Base-by-base conservation (phyloP, 495 filamentous ascomycete genomes). In the Aspergillus carlsbadensis region DNA sequence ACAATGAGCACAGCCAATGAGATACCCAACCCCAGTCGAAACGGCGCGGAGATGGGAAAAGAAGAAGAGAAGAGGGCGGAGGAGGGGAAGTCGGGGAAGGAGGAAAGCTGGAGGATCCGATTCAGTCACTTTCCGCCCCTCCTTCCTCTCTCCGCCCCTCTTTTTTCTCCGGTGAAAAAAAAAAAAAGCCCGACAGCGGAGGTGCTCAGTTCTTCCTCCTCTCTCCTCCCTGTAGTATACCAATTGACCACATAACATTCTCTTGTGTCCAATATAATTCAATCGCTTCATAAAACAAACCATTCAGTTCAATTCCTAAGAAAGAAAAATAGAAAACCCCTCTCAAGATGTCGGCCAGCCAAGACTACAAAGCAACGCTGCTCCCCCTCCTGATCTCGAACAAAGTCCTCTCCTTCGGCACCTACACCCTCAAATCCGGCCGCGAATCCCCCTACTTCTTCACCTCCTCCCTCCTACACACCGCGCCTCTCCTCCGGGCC, bases 371-470 rank as follows among this genome's bases (percentile, higher is more conserved):
- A 76, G 65, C 80, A 49, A 74, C 80, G 34, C 88, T 98, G 71
- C 80, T 97, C 14, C 71, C 81, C 43, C 81, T 88, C 39, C 82
- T 90, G 45, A 80, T 94, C 64, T 70, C 75, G 35, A 86, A 85
- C 72, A 83, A 84, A 55, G 86, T 91, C 70, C 86, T 97, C 54
- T 87, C 86, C 39, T 96, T 98, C 76, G 93, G 94, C 68, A 84
- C 81, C 63, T 97, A 87, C 79, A 86, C 84, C 52, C 81, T 98
- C 59, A 98, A 98, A 73, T 96, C 92, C 52, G 87, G 88, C 61
- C 91, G 94, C 59, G 81, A 85, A 65, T 96, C 91, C 6, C 92
- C 94, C n/a, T 97, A 98, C 83, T 97, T 98, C 82, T 96, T 98
- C 86, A 95, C 94, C 72, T 90, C 92, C 15, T 91, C 90, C 31